Evolutionary conservation across 176 grass and related monocot genomes (phyloP).

Genomic region (Eragrostis nindensis): DNA sequence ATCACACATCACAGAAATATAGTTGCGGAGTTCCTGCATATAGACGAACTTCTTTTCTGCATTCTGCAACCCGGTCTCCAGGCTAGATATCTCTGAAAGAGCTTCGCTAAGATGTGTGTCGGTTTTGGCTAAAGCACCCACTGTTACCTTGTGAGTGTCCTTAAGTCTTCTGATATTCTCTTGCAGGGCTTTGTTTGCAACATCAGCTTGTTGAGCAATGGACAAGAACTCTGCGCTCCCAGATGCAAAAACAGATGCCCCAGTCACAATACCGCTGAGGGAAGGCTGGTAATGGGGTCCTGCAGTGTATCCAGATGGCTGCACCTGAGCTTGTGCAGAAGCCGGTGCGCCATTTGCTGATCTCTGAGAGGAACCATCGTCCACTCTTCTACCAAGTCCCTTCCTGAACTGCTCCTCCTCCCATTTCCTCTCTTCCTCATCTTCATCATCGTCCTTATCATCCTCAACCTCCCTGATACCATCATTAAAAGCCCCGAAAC

Average conservation of each 20-base stretch:
- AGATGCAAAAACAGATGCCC: slow-evolving; percentile 53
- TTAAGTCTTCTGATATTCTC: slow-evolving; percentile 81
- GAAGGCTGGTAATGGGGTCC: slow-evolving; percentile 48
- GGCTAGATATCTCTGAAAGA: slow-evolving; percentile 80
- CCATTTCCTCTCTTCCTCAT: slow-evolving; percentile 93
- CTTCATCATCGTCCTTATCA: slow-evolving; percentile 60
- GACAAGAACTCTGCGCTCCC: slow-evolving; percentile 70
- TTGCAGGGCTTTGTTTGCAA: slow-evolving; percentile 75
- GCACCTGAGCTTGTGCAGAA: slow-evolving; percentile 49
- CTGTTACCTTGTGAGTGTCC: slow-evolving; percentile 70
- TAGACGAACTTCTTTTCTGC: slow-evolving; percentile 88
- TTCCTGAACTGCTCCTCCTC: slow-evolving; percentile 96
- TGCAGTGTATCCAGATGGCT: slow-evolving; percentile 37
- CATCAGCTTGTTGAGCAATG: slow-evolving; percentile 81
- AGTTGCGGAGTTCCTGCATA: slow-evolving; percentile 86
- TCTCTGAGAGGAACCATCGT: slow-evolving; percentile 61
- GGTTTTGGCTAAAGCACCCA: slow-evolving; percentile 64
- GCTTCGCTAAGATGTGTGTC: slow-evolving; percentile 76
- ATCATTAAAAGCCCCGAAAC: slow-evolving; percentile 40
- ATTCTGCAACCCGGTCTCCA: slow-evolving; percentile 66
- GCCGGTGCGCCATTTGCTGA: slow-evolving; percentile 42
- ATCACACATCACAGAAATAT: slow-evolving; percentile 90
- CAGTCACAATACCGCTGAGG: slow-evolving; percentile 23
- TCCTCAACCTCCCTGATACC: slow-evolving; percentile 47
- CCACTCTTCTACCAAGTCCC: slow-evolving; percentile 70